A percentile compares a stretch with the other conserved stretches of the same genome.
Evolutionary conservation across 345 rosid species (phyloP).

Genomic region (Rhodamnia argentea): DNA sequence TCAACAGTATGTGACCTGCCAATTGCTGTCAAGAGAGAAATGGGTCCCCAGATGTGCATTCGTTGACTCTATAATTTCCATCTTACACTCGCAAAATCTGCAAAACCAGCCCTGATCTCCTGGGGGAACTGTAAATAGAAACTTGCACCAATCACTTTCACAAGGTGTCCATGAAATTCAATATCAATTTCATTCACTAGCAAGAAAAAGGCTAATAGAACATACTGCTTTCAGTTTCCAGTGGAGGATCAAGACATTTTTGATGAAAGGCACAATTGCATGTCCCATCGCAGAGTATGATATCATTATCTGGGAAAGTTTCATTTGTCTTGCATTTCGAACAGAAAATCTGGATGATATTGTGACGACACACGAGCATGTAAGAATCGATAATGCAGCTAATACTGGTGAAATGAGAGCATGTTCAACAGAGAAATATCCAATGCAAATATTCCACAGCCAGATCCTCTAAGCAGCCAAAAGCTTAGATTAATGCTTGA

Average conservation of each 20-base stretch:
- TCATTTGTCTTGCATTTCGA: conserved; percentile 83
- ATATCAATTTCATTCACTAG: background rate
- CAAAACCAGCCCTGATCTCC: conserved; percentile 99
- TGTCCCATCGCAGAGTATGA: conserved; percentile 90
- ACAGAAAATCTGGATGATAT: conserved; percentile 64
- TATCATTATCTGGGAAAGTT: conserved; percentile 84
- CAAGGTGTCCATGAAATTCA: background rate
- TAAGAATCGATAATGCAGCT: background rate
- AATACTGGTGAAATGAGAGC: background rate
- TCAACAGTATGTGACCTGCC: conserved; percentile 52
- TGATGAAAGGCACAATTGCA: conserved; percentile 95
- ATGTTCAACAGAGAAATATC: background rate
- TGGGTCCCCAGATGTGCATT: conserved; percentile 90
- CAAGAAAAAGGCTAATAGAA: background rate
- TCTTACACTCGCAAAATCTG: conserved; percentile 80
- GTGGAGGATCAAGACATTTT: conserved; percentile 85
- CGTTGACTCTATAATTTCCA: conserved; percentile 80
- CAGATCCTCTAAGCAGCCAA: background rate
- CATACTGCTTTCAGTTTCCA: conserved; percentile 84
- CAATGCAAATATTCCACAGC: background rate
- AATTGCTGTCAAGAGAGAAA: conserved; percentile 51
- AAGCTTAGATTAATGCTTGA: background rate
- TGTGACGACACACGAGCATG: background rate
- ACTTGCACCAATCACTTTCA: conserved; percentile 5
- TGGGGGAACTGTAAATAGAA: conserved; percentile 70